A percentile compares a stretch with the other conserved stretches of the same genome.
Conservation (phyloP, 2,329 filamentous ascomycete genomes). For the Colletotrichum phormii region DNA sequence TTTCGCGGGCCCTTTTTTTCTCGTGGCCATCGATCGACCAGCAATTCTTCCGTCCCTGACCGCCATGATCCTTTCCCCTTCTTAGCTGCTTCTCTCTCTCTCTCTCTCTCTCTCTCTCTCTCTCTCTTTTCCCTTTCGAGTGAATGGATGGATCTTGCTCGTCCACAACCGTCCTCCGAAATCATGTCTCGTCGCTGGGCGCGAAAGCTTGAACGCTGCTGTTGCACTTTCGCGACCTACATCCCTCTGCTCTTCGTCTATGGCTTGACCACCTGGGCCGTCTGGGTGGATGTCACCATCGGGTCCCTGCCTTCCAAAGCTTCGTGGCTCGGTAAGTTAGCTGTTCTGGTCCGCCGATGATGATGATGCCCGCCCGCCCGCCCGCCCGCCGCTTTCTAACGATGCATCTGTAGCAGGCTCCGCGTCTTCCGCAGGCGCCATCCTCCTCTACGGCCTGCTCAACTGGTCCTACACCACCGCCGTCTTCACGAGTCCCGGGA, state of each 20-base stretch:
- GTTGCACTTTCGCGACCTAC: conserved; percentile 82
- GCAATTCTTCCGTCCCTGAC: conserved; percentile 22
- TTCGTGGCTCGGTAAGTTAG: conserved; percentile 66
- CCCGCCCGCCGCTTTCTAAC: conserved; percentile 22
- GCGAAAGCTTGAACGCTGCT: conserved; percentile 81
- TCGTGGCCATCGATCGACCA: conserved; percentile 17
- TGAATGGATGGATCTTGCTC: conserved; percentile 36
- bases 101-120: conserved; percentile 8
- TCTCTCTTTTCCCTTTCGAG: conserved; percentile 12
- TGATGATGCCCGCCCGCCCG: conserved; percentile 30
- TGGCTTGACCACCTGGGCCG: conserved; percentile 89
- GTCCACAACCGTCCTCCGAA: conserved; percentile 43
- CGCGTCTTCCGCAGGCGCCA: conserved; percentile 70
- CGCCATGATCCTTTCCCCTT: conserved; percentile 28
- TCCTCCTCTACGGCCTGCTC: conserved; percentile 80
- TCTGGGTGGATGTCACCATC: conserved; percentile 86
- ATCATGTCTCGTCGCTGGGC: conserved; percentile 73
- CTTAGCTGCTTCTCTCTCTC: conserved; percentile 7
- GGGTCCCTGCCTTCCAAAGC: conserved; percentile 67
- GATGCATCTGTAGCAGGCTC: conserved; percentile 54
- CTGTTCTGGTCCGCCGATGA: conserved; percentile 10
- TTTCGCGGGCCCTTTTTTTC: conserved; percentile 17
- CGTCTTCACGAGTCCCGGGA: conserved; percentile 91
- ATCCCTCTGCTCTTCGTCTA: conserved; percentile 94
- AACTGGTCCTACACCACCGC: conserved; percentile 93